Evolutionary conservation across 345 rosid genomes (phyloP).

Genomic region (Chamaenerion angustifolium): DNA sequence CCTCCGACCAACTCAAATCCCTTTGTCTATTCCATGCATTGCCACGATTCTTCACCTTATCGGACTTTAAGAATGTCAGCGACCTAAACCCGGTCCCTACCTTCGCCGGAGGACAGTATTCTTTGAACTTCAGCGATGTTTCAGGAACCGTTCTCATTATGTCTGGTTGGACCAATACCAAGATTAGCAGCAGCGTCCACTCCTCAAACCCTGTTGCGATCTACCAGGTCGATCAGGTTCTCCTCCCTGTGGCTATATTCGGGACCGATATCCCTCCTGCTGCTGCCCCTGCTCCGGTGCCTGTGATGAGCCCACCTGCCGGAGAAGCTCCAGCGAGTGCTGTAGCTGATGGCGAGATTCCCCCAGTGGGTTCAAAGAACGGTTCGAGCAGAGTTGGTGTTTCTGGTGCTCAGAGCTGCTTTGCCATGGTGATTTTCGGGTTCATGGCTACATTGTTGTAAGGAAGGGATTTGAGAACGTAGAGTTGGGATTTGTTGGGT

Average conservation of each 20-base stretch:
- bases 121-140: slow-evolving; percentile 50
- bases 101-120: slow-evolving; percentile 52
- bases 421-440: too few relatives aligned
- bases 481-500: too few relatives aligned
- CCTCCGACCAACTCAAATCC: slow-evolving; percentile 57
- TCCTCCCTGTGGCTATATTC: slow-evolving; percentile 75
- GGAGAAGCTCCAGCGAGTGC: slow-evolving; percentile 62
- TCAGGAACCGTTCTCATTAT: slow-evolving; percentile 53
- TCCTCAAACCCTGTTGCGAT: slow-evolving; percentile 75
- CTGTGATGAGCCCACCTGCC: slow-evolving; percentile 29
- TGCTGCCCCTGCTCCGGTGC: slow-evolving; percentile 83
- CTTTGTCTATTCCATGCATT: slow-evolving; percentile 72
- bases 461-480: too few relatives aligned
- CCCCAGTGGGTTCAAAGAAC: slow-evolving; percentile 1
- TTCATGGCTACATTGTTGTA: too few relatives aligned
- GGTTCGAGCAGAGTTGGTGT: too few relatives aligned
- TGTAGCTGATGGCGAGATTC: slow-evolving; percentile 6
- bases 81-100: slow-evolving; percentile 41
- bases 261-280: slow-evolving; percentile 84
- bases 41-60: slow-evolving; percentile 54
- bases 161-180: slow-evolving; percentile 70
- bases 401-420: too few relatives aligned
- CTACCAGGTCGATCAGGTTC: slow-evolving; percentile 66
- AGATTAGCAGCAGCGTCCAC: slow-evolving; percentile 61
- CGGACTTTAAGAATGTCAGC: slow-evolving; percentile 82